Conservation (phyloP, 139 green algal genomes). For the Mesostigma viride region DNA sequence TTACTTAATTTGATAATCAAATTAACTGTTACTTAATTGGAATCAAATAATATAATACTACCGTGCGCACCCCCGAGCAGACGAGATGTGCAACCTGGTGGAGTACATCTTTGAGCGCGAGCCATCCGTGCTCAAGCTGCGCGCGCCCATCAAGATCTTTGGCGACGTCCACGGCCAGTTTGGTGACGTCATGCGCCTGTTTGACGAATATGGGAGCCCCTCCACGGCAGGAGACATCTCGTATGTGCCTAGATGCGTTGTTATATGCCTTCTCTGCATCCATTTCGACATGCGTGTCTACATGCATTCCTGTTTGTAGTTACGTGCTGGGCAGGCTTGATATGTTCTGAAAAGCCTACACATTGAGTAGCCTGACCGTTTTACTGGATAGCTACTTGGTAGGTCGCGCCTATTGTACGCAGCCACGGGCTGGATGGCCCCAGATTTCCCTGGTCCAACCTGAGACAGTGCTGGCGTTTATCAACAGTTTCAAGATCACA, state of each 20-base stretch:
- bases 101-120: constrained; percentile 50
- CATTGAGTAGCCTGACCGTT: too few species aligned
- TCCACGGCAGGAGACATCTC: constrained; percentile 84
- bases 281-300: constrained; percentile 89
- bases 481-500: too few species aligned
- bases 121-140: constrained; percentile 62
- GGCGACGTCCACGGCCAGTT: constrained; percentile 90
- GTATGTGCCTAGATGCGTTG: neutral
- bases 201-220: constrained; percentile 90
- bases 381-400: too few species aligned
- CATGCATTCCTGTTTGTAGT: too few species aligned
- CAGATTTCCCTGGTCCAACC: too few species aligned
- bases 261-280: constrained; percentile 7
- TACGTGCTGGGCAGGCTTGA: too few species aligned
- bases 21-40: too few species aligned
- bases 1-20: too few species aligned
- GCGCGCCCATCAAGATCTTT: constrained; percentile 88
- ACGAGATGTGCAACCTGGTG: constrained; percentile 64
- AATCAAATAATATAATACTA: neutral
- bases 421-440: too few species aligned
- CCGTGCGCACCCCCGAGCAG: neutral
- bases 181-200: constrained; percentile 89
- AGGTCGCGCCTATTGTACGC: too few species aligned
- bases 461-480: too few species aligned
- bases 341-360: too few species aligned